Evolutionary conservation across 1,284 basidiomycete species (phyloP).

Genomic region (Ceratobasidium sp.): DNA sequence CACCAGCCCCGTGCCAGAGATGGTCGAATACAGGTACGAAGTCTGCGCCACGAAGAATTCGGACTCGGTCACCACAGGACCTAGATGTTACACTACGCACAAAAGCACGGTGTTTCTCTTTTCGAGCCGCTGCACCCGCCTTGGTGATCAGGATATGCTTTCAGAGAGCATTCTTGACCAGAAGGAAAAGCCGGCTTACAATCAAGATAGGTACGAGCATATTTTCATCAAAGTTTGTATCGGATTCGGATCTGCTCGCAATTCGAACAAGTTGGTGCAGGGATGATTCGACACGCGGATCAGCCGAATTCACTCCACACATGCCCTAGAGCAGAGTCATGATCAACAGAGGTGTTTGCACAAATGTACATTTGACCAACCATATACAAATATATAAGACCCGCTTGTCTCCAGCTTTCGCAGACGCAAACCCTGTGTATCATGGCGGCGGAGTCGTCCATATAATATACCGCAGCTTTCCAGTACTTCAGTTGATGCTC

Average conservation of each 20-base stretch:
- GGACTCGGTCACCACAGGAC: not conserved
- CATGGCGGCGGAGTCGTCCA: not conserved
- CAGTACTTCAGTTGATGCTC: not conserved
- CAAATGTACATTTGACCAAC: not conserved
- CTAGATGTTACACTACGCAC: not conserved
- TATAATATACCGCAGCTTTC: not conserved
- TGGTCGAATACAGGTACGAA: slow-evolving; percentile 29
- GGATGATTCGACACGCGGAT: slow-evolving; percentile 18
- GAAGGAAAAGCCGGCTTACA: too few species aligned
- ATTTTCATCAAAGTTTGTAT: not conserved
- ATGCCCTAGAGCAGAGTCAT: not conserved
- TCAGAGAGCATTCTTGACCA: too few species aligned
- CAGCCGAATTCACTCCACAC: slow-evolving; percentile 6
- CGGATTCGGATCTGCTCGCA: not conserved
- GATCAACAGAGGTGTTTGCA: not conserved
- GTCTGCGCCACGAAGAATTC: slow-evolving; percentile 12
- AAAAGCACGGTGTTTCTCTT: slow-evolving; percentile 26
- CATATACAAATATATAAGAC: slow-evolving; percentile 29
- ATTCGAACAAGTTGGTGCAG: slow-evolving; percentile 3
- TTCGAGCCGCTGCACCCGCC: slow-evolving; percentile 24
- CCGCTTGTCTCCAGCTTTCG: slow-evolving; percentile 23
- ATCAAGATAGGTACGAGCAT: slow-evolving; percentile 7
- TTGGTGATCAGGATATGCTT: not conserved
- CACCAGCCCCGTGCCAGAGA: slow-evolving; percentile 16
- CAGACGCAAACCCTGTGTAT: slow-evolving; percentile 3